Base-by-base conservation (phyloP, 176 grass and related monocot genomes). In the Canna indica region DNA sequence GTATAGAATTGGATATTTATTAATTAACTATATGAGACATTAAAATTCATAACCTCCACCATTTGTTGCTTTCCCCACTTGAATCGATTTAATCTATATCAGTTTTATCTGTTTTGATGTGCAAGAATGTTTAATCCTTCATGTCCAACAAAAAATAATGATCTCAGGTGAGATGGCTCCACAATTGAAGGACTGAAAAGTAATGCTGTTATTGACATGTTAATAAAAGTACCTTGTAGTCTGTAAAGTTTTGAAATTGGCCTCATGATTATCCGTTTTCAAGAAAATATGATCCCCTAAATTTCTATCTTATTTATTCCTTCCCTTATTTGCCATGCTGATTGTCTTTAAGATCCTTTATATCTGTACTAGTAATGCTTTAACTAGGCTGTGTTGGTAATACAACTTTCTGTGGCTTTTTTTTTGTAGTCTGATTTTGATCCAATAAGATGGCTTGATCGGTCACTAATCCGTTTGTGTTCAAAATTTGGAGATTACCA, bases 401-500 rank as follows among this genome's bases (percentile, higher is more conserved):
- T 46, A 77, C 79, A 62, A 59, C 60, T n/a, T 73, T 76, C 17
- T 68, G 0, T 77, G 45, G n/a, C 15, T 27, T 36, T 63, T 68
- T 29, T 79, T 74, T 14, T 77, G 34, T 82, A 96, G 92, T 70
- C 63, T 78, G 92, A 96, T 86, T 91, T 96, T 89, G 92, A 96
- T 50, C 88, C 92, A 64, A 80, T 91, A 77, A 86, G 88, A 83
- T 96, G 92, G 92, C 83, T 96, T 76, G 92, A 96, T 76, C 80
- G 81, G 78, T 78, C 85, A 44, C 70, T 96, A 71, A 96, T 96
- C 78, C 82, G 74, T 57, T 78, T 91, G 53, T 96, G 92, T 81
- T 84, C 88, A 5, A 91, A 96, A 64, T 91, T 96, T 82, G 92
- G 92, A 58, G 88, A 96, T 34, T 96, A 91, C 86, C 92, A 96